Evolutionary conservation across 441 rosid genomes (phyloP).

Genomic region (Gossypium lobatum): DNA sequence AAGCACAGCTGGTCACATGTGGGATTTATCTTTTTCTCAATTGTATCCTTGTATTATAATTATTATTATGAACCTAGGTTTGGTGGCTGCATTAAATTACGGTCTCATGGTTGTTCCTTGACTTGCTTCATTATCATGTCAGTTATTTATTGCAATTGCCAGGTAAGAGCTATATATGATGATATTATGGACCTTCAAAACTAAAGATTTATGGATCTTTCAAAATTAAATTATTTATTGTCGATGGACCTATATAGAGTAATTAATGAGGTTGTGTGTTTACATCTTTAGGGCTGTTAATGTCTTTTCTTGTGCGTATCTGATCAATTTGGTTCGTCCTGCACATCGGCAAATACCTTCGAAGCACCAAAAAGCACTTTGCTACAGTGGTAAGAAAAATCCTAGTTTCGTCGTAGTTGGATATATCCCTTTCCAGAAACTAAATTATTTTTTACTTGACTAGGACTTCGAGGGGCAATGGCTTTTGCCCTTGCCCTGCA

Average conservation of each 20-base stretch:
- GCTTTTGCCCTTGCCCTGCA: conserved; percentile 99
- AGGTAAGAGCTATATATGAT: conserved; percentile 41
- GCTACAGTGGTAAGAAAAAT: conserved; percentile 85
- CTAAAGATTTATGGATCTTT: not conserved
- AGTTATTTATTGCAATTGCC: conserved; percentile 85
- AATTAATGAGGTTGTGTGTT: conserved; percentile 24
- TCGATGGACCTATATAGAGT: conserved; percentile 13
- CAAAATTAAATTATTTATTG: not conserved
- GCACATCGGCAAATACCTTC: conserved; percentile 69
- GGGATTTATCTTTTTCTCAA: conserved; percentile 91
- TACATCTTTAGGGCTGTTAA: conserved; percentile 72
- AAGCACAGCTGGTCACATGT: conserved; percentile 98
- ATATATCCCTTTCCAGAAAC: conserved; percentile 11
- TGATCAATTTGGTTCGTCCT: conserved; percentile 88
- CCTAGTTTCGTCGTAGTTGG: conserved; percentile 9
- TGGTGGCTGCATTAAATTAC: conserved; percentile 4
- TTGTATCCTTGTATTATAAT: conserved; percentile 72
- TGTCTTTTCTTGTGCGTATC: conserved; percentile 89
- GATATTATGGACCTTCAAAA: conserved; percentile 4
- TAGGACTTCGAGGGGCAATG: conserved; percentile 99
- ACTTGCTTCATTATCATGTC: conserved; percentile 28
- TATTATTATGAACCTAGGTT: not conserved
- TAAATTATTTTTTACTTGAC: conserved; percentile 19
- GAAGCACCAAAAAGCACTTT: conserved; percentile 94
- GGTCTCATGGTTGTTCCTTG: conserved; percentile 35